Conservation (phyloP, 306 rosid species). For the Astragalus membranaceus region DNA sequence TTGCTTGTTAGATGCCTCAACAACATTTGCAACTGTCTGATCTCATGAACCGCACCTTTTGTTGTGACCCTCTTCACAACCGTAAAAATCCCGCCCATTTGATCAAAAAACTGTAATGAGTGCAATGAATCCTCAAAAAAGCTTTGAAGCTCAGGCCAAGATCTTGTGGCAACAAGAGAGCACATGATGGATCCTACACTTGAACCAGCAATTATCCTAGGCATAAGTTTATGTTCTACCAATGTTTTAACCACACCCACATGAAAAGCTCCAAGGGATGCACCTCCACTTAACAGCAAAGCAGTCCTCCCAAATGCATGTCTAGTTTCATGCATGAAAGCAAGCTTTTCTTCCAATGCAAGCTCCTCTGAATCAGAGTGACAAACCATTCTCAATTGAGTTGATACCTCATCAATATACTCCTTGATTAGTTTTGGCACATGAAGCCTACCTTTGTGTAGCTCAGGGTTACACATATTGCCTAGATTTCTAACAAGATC, state of each 20-base stretch:
- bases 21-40: constrained; percentile 85
- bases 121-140: constrained; percentile 91
- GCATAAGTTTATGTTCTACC: constrained; percentile 88
- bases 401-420: constrained; percentile 81
- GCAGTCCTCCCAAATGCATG: constrained; percentile 98
- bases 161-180: constrained; percentile 87
- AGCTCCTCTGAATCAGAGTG: constrained; percentile 86
- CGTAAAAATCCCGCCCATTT: constrained; percentile 79
- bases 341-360: constrained; percentile 76
- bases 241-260: constrained; percentile 79
- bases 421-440: constrained; percentile 79
- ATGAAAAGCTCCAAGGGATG: constrained; percentile 94
- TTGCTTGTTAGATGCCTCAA: constrained; percentile 82
- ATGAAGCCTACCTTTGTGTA: constrained; percentile 89
- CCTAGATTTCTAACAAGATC: constrained; percentile 92
- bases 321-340: constrained; percentile 91
- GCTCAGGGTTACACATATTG: constrained; percentile 88
- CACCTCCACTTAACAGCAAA: constrained; percentile 91
- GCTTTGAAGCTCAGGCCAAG: constrained; percentile 97
- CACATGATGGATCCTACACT: constrained; percentile 98
- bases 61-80: constrained; percentile 86
- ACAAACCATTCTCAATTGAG: constrained; percentile 88
- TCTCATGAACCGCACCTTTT: constrained; percentile 85
- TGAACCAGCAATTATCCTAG: constrained; percentile 93
- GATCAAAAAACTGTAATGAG: constrained; percentile 82